Evolutionary conservation across 805 yeast species (phyloP).

Genomic region (Barnettozyma sucrosica): DNA sequence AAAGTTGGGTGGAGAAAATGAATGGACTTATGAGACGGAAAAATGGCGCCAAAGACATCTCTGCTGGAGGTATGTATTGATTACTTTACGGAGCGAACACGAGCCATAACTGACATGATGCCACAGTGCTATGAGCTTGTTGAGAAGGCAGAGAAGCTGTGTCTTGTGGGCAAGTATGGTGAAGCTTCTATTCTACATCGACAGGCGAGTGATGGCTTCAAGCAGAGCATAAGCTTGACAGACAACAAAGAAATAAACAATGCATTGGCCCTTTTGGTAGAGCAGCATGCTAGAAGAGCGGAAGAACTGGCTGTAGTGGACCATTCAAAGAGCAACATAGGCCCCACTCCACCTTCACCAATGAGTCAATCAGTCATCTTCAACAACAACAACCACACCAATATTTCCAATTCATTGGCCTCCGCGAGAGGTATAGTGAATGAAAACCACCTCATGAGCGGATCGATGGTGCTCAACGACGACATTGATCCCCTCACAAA

Average conservation of each 20-base stretch:
- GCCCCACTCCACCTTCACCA: not conserved
- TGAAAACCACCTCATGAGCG: slow-evolving; percentile 1
- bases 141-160: slow-evolving; percentile 46
- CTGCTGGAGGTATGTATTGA: not conserved
- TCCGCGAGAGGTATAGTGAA: slow-evolving; percentile 12
- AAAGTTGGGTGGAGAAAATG: not conserved
- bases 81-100: no score
- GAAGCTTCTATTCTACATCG: slow-evolving; percentile 36
- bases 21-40: not conserved
- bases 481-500: slow-evolving; percentile 19
- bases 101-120: not conserved
- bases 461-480: slow-evolving; percentile 4
- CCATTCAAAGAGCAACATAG: not conserved
- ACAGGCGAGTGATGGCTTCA: slow-evolving; percentile 32
- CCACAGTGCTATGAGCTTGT: slow-evolving; percentile 36
- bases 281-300: slow-evolving; percentile 27
- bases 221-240: slow-evolving; percentile 21
- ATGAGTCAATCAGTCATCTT: not conserved
- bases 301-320: slow-evolving; percentile 23
- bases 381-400: slow-evolving; percentile 4
- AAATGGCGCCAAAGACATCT: not conserved
- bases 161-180: slow-evolving; percentile 35
- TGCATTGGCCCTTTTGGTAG: slow-evolving; percentile 27
- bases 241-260: slow-evolving; percentile 25
- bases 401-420: slow-evolving; percentile 10